A percentile compares a stretch with the other conserved stretches of the same genome.
Evolutionary conservation across 768 basidiomycete species (phyloP).

Genomic region (Xerocomellus chrysenteron): DNA sequence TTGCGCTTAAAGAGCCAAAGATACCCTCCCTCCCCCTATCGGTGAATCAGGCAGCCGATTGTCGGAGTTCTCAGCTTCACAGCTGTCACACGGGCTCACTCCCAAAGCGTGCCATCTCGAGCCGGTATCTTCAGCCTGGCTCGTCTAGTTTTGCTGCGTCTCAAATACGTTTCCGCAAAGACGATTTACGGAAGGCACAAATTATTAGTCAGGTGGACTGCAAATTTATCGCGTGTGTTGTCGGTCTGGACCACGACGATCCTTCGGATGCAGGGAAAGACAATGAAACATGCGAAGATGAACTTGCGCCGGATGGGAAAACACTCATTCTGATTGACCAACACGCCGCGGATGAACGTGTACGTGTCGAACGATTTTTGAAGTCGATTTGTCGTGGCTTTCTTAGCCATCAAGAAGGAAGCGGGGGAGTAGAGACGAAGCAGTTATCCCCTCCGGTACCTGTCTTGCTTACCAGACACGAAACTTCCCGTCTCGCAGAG

Average conservation of each 20-base stretch:
- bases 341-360: constrained; percentile 96
- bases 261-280: constrained; percentile 15
- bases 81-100: constrained; percentile 14
- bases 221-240: constrained; percentile 84
- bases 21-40: constrained; percentile 39
- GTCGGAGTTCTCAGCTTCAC: constrained; percentile 6
- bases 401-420: constrained; percentile 40
- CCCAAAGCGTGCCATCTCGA: constrained; percentile 6
- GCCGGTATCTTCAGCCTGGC: constrained; percentile 9
- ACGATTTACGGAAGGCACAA: constrained; percentile 53
- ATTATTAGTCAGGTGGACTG: constrained; percentile 84
- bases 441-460: constrained; percentile 53
- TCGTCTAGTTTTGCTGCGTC: constrained; percentile 16
- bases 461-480: constrained; percentile 65
- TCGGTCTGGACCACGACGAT: constrained; percentile 32
- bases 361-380: constrained; percentile 85
- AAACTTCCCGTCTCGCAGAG: constrained; percentile 50
- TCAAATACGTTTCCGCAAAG: constrained; percentile 45
- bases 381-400: constrained; percentile 71
- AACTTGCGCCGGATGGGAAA: constrained; percentile 15
- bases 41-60: constrained; percentile 11
- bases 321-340: constrained; percentile 86
- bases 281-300: constrained; percentile 15
- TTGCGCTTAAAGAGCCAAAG: constrained; percentile 45
- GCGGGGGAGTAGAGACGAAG: constrained; percentile 38